phyloP scores from a whole-genome alignment of 2,329 filamentous ascomycete species.

The Cercospora janseana region DNA sequence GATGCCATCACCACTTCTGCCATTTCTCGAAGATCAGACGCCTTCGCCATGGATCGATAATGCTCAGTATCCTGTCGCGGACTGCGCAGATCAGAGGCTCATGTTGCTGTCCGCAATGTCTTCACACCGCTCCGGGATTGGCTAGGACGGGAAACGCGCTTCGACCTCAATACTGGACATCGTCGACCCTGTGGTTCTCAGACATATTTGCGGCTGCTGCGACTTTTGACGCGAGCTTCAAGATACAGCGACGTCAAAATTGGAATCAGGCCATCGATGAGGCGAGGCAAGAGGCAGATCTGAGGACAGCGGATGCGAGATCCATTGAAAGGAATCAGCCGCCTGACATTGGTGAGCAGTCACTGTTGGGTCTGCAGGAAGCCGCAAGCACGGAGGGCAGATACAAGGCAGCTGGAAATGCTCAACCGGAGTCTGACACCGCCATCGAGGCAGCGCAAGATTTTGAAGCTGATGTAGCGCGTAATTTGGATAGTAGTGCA shows the following conservation, averaged over 20 bases:
- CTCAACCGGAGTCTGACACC: neutral
- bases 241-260: constrained; percentile 57
- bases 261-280: constrained; percentile 62
- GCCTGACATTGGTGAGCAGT: neutral
- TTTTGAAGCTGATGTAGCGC: constrained; percentile 26
- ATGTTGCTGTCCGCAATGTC: constrained; percentile 63
- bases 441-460: constrained; percentile 4
- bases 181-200: constrained; percentile 63
- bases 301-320: neutral
- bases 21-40: neutral
- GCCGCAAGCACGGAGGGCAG: neutral
- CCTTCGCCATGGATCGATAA: constrained; percentile 41
- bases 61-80: constrained; percentile 69
- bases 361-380: neutral
- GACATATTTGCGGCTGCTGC: constrained; percentile 65
- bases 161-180: constrained; percentile 52
- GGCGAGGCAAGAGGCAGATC: constrained; percentile 50
- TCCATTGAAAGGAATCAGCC: too few relatives aligned
- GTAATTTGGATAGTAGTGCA: constrained; percentile 21
- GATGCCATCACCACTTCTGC: neutral
- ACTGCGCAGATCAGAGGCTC: constrained; percentile 60
- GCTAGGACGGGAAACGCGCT: constrained; percentile 53
- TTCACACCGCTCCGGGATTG: constrained; percentile 48
- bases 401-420: neutral
- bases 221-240: constrained; percentile 59